phyloP scores from a whole-genome alignment of 1,139 yeast genomes.

The Candida sanyaensis region DNA sequence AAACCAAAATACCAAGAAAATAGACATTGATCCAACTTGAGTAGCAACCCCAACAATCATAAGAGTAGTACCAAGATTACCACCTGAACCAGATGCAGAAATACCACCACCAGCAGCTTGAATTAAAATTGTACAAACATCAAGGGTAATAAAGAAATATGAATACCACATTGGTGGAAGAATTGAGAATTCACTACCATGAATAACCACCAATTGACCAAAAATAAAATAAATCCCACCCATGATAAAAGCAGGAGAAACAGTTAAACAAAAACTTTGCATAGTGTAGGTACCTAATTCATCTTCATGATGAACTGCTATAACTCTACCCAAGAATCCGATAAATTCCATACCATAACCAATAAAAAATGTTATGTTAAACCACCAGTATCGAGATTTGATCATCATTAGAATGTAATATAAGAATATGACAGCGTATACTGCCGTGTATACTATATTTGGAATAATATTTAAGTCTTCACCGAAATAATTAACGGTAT shows the following conservation, averaged over 20 bases:
- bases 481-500: slow-evolving; percentile 22
- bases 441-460: slow-evolving; percentile 30
- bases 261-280: slow-evolving; percentile 69
- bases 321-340: slow-evolving; percentile 70
- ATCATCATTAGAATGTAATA: slow-evolving; percentile 20
- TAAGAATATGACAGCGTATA: slow-evolving; percentile 26
- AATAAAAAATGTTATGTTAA: slow-evolving; percentile 29
- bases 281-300: slow-evolving; percentile 50
- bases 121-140: slow-evolving; percentile 64
- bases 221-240: slow-evolving; percentile 79
- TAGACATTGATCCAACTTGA: slow-evolving; percentile 73
- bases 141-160: slow-evolving; percentile 63
- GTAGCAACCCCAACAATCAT: slow-evolving; percentile 82
- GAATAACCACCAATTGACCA: slow-evolving; percentile 69
- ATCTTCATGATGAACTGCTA: slow-evolving; percentile 36
- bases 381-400: slow-evolving; percentile 31
- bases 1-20: slow-evolving; percentile 58
- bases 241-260: slow-evolving; percentile 87
- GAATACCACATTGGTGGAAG: slow-evolving; percentile 76
- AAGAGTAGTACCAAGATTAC: slow-evolving; percentile 59
- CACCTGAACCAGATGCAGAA: slow-evolving; percentile 58
- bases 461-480: slow-evolving; percentile 26
- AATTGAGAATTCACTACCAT: slow-evolving; percentile 60
- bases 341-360: slow-evolving; percentile 39
- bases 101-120: slow-evolving; percentile 82